phyloP scores from a whole-genome alignment of 495 filamentous ascomycete genomes.

The Aspergillus diversus region DNA sequence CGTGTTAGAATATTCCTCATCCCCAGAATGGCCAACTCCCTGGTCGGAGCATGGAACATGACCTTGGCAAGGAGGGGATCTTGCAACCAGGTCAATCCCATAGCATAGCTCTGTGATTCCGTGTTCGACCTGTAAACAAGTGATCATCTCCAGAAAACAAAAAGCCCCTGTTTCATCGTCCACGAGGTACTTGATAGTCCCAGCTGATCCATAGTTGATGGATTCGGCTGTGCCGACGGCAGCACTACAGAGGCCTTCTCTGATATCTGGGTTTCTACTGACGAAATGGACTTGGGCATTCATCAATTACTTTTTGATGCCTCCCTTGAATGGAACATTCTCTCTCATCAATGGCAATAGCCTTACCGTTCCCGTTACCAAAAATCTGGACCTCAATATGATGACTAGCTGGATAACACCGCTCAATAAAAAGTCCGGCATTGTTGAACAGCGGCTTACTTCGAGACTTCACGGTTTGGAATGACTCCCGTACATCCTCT shows the following conservation, averaged over 20 bases:
- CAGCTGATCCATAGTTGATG: slow-evolving; percentile 61
- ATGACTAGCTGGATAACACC: slow-evolving; percentile 44
- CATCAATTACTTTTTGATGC: slow-evolving; percentile 62
- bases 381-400: slow-evolving; percentile 55
- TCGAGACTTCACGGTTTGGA: slow-evolving; percentile 39
- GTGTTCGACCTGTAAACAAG: slow-evolving; percentile 69
- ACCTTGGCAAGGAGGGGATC: slow-evolving; percentile 67
- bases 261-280: slow-evolving; percentile 42
- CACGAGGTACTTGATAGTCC: slow-evolving; percentile 68
- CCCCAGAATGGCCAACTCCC: slow-evolving; percentile 47
- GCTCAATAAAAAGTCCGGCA: slow-evolving; percentile 49
- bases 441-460: slow-evolving; percentile 50
- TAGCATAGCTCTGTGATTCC: slow-evolving; percentile 65
- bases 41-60: slow-evolving; percentile 52
- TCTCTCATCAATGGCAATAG: slow-evolving; percentile 46
- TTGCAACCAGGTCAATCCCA: slow-evolving; percentile 59
- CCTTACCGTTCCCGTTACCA: slow-evolving; percentile 47
- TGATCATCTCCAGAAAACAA: slow-evolving; percentile 74
- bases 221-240: slow-evolving; percentile 54
- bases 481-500: slow-evolving; percentile 44
- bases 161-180: slow-evolving; percentile 60
- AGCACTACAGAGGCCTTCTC: slow-evolving; percentile 51
- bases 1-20: slow-evolving; percentile 45
- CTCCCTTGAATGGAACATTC: slow-evolving; percentile 53
- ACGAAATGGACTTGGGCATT: slow-evolving; percentile 59